Base-by-base conservation (phyloP, 1,139 yeast genomes). In the Yamadazyma dushanensis region DNA sequence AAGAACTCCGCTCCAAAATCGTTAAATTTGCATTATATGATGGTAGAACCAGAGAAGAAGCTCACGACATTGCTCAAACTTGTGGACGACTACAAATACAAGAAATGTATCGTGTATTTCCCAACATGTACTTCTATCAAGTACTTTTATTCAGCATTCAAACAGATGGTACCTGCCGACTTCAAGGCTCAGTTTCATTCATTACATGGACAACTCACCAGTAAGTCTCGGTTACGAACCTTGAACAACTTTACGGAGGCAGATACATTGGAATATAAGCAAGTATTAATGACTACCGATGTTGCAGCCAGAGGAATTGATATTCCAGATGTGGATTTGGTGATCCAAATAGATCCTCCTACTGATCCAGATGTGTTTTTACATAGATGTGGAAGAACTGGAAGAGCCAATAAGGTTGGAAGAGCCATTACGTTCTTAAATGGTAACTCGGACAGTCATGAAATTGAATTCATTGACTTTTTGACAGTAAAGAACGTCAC, bases 271-370 rank as follows among this genome's bases (percentile, higher is more conserved):
- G 51, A 67, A 16, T 53, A 59, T 4, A 80, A 78, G 44, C 68
- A 80, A n/a, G 76, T 89, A 0, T 59, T 90, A 16, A 65, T 90
- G 63, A 82, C 92, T 4, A 84, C 94, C 0, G 94, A 84, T 64
- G 90, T 84, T 16, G 96, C 97, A 2, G 96, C 96, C 0, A 72
- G 97, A 58, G 97, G 97, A 28, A 78, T 90, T 21, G 97, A 90
- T 64, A 80, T 89, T 21, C 95, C 96, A 1, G 92, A 88, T 40
- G 96, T 89, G 11, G 97, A 90, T 52, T 62, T 89, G 26, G 96
- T 89, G 3, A 66, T 89, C 8, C 97, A 89, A 55, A 49, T 88
- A 26, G 96, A 89, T 45, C 95, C 97, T 3, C 97, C 97, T 1
- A 83, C 90, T 0, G 95, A 87, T 47, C 87, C 96, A 0, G 92